phyloP scores from a whole-genome alignment of 306 rosid genomes.

The Cyamopsis tetragonoloba region DNA sequence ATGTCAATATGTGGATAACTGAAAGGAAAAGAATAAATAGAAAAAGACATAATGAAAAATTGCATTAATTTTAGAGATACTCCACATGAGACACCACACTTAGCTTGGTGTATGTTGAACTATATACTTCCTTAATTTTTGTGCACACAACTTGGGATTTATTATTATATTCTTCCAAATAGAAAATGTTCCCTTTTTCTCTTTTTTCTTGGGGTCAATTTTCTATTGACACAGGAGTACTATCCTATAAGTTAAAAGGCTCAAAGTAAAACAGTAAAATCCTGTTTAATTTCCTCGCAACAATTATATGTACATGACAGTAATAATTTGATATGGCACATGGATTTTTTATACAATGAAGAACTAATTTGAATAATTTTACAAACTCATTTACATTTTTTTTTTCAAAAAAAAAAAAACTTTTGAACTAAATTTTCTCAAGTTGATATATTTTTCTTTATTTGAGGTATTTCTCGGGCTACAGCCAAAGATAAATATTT shows the following conservation, averaged over 20 bases:
- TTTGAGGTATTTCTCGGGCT: not conserved
- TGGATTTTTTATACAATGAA: no score
- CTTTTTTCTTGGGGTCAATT: no score
- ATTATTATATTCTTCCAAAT: not conserved
- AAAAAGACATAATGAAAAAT: slow-evolving; percentile 29
- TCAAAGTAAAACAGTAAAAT: not conserved
- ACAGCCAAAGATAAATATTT: no score
- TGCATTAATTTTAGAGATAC: slow-evolving; percentile 11
- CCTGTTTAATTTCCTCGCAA: not conserved
- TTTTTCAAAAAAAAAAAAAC: no score
- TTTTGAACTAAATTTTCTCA: not conserved
- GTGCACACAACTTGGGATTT: slow-evolving; percentile 18
- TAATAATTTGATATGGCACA: not conserved
- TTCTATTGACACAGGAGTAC: no score
- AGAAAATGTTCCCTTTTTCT: not conserved
- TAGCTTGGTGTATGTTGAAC: not conserved
- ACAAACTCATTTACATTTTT: not conserved
- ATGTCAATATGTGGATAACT: slow-evolving; percentile 15
- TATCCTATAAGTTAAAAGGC: not conserved
- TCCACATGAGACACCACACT: slow-evolving; percentile 14
- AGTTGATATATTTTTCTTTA: not conserved
- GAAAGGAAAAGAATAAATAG: slow-evolving; percentile 10
- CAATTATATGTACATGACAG: no score
- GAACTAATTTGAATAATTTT: no score
- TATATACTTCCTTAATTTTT: not conserved